Base-by-base conservation (phyloP, 1,284 basidiomycete genomes). In the Rhodotorula sp. region DNA sequence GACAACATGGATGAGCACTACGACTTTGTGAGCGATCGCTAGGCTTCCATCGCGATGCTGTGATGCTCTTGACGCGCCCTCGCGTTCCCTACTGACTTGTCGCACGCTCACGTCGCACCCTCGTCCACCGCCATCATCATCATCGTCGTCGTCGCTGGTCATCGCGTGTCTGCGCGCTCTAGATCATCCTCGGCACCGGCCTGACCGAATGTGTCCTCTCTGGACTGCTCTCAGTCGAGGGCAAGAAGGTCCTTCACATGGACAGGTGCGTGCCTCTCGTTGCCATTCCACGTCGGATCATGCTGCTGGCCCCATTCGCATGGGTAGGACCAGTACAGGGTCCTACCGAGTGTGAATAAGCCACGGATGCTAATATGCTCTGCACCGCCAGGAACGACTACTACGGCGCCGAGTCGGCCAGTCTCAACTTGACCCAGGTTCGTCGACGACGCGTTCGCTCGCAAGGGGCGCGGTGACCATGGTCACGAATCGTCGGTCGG, bases 241-340 rank as follows among this genome's bases (percentile, higher is more conserved):
- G 96, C 79, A 97, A 99, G 87, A 99, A 99, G 86, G 97, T 99
- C 77, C 89, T 99, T 58, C 97, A 99, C 84, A 98, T 99, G 88
- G 97, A 99, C 84, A 87, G 79, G 78, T 79, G 48, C 54, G 72
- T 65, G 14, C 14, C n/a, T n/a, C 64, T 23, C 23, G 21, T 31
- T 3, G 48, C 29, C 52, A 21, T 16, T 14, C 3, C 34, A 12
- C n/a, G 8, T 56, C 26, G 26, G 51, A 52, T n/a, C 51, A 23
- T 58, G 60, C 58, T 29, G 54, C 29, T 15, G 54, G 14, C 26
- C 5, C 5, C 26, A 14, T n/a, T 29, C 29, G 12, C 14, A 34
- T 5, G 34, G 29, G 26, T 10, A 31, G n/a, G 15, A n/a, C 15
- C 34, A 4, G 58, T 39, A 39, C 34, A 43, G 58, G 39, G 18